phyloP scores from a whole-genome alignment of 192 early-diverging fungal genomes.

The Chytriomyces sp. region DNA sequence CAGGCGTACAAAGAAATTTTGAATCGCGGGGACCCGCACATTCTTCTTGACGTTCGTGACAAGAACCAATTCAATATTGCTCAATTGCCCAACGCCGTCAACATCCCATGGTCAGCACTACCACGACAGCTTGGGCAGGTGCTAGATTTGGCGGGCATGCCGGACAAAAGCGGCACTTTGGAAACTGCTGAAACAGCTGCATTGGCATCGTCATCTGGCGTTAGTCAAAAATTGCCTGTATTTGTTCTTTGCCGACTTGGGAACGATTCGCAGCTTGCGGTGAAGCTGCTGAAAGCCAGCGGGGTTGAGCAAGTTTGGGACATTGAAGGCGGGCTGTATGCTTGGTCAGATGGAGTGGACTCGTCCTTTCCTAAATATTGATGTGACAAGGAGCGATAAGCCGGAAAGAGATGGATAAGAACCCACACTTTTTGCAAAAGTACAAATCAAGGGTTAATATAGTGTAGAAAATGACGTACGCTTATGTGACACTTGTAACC shows the following conservation, averaged over 20 bases:
- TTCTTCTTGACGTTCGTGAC: slow-evolving; percentile 92
- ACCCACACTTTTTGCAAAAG: no score
- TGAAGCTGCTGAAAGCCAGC: slow-evolving; percentile 69
- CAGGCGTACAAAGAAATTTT: slow-evolving; percentile 58
- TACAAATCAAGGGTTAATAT: no score
- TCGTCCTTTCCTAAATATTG: slow-evolving; percentile 81
- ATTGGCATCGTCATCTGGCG: background rate
- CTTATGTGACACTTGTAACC: slow-evolving; percentile 87
- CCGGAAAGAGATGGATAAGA: no score
- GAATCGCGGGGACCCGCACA: slow-evolving; percentile 52
- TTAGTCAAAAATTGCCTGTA: slow-evolving; percentile 48
- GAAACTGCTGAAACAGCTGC: slow-evolving; percentile 27
- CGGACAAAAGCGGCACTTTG: slow-evolving; percentile 17
- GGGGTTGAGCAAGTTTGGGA: slow-evolving; percentile 73
- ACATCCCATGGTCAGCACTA: slow-evolving; percentile 54
- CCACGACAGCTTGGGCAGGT: slow-evolving; percentile 28
- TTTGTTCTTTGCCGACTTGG: slow-evolving; percentile 88
- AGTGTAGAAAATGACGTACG: slow-evolving; percentile 33
- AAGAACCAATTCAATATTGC: slow-evolving; percentile 84
- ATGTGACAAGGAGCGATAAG: background rate
- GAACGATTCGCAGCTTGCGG: slow-evolving; percentile 89
- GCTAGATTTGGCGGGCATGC: slow-evolving; percentile 35
- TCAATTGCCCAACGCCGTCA: slow-evolving; percentile 68
- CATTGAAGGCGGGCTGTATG: slow-evolving; percentile 79
- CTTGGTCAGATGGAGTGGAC: slow-evolving; percentile 81